phyloP scores from a whole-genome alignment of 108 stramenopile species.

The Cyclotella baltica region DNA sequence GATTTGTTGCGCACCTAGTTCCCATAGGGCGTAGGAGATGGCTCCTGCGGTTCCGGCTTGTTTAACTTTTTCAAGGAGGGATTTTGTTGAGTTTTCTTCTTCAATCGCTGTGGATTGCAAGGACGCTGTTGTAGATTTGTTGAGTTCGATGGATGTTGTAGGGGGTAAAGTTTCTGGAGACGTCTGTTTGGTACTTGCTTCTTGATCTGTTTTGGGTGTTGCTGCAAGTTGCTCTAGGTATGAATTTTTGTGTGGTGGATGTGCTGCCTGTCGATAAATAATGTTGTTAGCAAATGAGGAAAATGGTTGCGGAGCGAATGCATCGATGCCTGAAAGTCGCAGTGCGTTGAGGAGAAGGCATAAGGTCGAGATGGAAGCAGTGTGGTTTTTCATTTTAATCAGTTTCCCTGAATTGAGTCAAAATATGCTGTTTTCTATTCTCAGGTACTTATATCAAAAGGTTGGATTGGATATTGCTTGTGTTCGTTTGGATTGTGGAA shows the following conservation, averaged over 20 bases:
- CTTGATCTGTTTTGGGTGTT: constrained; percentile 7
- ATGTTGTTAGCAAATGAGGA: neutral
- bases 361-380: too few species aligned
- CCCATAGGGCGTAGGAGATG: constrained; percentile 54
- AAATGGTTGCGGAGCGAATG: constrained; percentile 3
- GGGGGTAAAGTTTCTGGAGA: neutral
- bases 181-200: neutral
- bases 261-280: neutral
- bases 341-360: neutral
- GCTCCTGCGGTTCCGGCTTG: constrained; percentile 32
- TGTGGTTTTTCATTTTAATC: too few species aligned
- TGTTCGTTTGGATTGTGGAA: too few species aligned
- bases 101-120: neutral
- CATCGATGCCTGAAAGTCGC: neutral
- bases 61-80: constrained; percentile 34
- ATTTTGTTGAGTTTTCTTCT: constrained; percentile 23
- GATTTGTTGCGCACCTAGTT: constrained; percentile 26
- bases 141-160: neutral
- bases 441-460: too few species aligned
- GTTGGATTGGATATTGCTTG: too few species aligned
- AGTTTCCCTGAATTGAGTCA: too few species aligned
- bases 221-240: constrained; percentile 12
- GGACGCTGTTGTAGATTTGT: neutral
- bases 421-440: too few species aligned
- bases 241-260: constrained; percentile 5